Base-by-base conservation (phyloP, 2,329 filamentous ascomycete species). In the Fusarium graminum region DNA sequence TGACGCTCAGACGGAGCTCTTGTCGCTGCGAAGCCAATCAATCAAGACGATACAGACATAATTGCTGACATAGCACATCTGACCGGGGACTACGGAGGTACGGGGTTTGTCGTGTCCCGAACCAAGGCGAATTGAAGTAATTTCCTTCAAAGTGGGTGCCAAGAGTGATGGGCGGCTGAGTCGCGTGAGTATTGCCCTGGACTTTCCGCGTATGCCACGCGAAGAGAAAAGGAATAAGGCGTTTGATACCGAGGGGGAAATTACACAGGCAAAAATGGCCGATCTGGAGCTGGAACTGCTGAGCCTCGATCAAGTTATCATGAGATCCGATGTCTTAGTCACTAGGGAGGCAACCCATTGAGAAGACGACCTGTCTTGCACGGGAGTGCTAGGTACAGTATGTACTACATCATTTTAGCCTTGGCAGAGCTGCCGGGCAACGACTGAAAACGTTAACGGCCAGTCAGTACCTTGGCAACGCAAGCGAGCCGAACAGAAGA, bases 31-130 rank as follows among this genome's bases (percentile, higher is more conserved):
- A 53, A 51, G 39, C 68, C 70, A 71, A 65, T 69, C 49, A 71
- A 16, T 36, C 38, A 43, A 26, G 39, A 40, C 45, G 57, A 60
- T 46, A 55, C 50, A 51, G 47, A 30, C 32, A 60, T 64, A 57
- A 57, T 45, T 67, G 70, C 71, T 73, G 65, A 72, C 69, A 72
- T 57, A 43, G 45, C 32, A 42, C 49, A 49, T 44, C 25, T 29
- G 44, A 42, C 68, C 63, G 57, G 66, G 38, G 47, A 49, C 49
- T 52, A 57, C 71, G 71, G 71, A 69, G 71, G 59, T 29, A 72
- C 71, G 71, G 71, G 65, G 69, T 72, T 71, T 71, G 44, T 26
- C 16, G 52, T 28, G 68, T 47, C 52, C 71, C 71, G 71, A 68
- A 67, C 46, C 56, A 39, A 68, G 52, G 56, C 58, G 65, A 71